Evolutionary conservation across 805 yeast species (phyloP).

Genomic region (Blastobotrys terrestris): DNA sequence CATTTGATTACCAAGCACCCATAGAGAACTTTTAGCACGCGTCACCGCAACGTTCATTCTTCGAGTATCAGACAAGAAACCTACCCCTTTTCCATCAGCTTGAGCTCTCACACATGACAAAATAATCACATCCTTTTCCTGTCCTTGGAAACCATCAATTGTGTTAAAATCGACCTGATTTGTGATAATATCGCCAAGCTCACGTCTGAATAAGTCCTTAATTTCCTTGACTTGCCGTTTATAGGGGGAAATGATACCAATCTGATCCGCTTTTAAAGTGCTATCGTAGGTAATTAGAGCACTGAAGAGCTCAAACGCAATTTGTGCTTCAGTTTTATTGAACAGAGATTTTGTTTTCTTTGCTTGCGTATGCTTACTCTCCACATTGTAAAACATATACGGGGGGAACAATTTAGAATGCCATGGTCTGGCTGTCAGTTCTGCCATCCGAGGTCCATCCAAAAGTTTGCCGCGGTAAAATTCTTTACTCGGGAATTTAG

Average conservation of each 20-base stretch:
- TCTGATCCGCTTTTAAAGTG: constrained; percentile 43
- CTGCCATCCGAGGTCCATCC: constrained; percentile 74
- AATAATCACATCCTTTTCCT: constrained; percentile 88
- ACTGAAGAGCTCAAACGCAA: constrained; percentile 62
- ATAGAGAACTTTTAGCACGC: constrained; percentile 84
- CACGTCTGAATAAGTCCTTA: constrained; percentile 47
- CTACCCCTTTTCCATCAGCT: constrained; percentile 51
- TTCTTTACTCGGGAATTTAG: constrained; percentile 76
- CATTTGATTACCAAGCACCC: constrained; percentile 82
- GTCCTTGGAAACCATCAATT: constrained; percentile 97
- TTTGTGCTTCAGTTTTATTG: constrained; percentile 64
- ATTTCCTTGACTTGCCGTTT: constrained; percentile 72
- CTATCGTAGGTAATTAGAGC: constrained; percentile 28
- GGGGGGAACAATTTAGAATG: constrained; percentile 62
- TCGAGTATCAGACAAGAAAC: constrained; percentile 83
- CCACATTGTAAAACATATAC: constrained; percentile 66
- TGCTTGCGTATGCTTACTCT: constrained; percentile 57
- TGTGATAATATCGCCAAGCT: constrained; percentile 57
- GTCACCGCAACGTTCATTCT: constrained; percentile 98
- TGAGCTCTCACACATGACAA: constrained; percentile 95
- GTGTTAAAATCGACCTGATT: constrained; percentile 82
- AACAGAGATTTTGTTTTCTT: constrained; percentile 58
- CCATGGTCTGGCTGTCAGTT: constrained; percentile 64
- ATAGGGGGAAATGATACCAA: constrained; percentile 93
- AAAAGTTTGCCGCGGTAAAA: constrained; percentile 68